A percentile compares a stretch with the other conserved stretches of the same genome.
These are phyloP conservation scores for Chaetomium sp. DNA, from an alignment of 2,329 filamentous ascomycete species.

Conservation along the genomic window DNA sequence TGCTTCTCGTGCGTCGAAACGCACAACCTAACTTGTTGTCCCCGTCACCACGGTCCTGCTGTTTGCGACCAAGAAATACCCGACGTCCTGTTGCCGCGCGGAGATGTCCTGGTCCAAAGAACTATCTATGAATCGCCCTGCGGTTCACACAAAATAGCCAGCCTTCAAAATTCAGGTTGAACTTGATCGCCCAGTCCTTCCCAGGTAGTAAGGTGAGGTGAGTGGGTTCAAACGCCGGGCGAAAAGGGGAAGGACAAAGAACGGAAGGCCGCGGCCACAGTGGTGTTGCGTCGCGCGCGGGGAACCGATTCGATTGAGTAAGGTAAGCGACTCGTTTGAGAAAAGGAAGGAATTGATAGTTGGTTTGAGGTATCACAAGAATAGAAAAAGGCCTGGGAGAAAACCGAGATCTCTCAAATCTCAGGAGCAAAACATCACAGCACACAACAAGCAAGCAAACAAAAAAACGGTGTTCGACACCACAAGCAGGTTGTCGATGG, in stretches of 20 bases:
- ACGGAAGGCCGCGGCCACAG: constrained; percentile 4
- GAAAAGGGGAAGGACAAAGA: constrained; percentile 8
- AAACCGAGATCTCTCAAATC: constrained; percentile 1
- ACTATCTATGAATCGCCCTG: too few relatives aligned
- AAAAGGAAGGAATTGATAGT: constrained; percentile 11
- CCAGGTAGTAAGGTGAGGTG: not conserved
- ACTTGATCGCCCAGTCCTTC: not conserved
- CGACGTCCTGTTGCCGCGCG: too few relatives aligned
- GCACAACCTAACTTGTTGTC: not conserved
- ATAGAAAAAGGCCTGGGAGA: not conserved
- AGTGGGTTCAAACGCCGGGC: not conserved
- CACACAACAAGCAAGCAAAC: not conserved
- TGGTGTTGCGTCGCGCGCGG: not conserved
- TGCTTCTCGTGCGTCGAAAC: not conserved
- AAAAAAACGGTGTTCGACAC: constrained; percentile 3
- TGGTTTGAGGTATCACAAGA: not conserved
- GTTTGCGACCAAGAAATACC: too few relatives aligned
- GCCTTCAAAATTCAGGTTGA: not conserved
- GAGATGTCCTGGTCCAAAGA: too few relatives aligned
- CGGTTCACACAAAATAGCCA: not conserved
- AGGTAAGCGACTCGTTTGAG: not conserved
- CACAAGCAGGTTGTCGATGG: not conserved
- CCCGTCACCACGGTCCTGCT: too few relatives aligned
- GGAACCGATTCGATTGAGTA: constrained; percentile 3
- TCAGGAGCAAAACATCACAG: not conserved